Evolutionary conservation across 2,329 filamentous ascomycete species (phyloP).

Genomic region (Fusarium torulosum): DNA sequence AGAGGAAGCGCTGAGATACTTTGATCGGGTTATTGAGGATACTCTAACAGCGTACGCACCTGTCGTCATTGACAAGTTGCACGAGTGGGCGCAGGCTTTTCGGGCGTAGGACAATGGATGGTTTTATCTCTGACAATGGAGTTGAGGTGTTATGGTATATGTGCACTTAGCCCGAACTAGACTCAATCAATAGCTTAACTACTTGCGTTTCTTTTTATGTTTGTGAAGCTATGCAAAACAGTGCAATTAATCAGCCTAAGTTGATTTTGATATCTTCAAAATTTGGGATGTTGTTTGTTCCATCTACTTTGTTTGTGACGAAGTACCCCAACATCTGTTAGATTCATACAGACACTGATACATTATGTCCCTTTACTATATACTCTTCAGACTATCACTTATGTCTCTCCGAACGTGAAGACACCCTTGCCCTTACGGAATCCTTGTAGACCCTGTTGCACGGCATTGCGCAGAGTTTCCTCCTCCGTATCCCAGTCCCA

Average conservation of each 20-base stretch:
- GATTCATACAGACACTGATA: not conserved
- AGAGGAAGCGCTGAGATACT: conserved; percentile 89
- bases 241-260: not conserved
- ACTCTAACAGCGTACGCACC: conserved; percentile 90
- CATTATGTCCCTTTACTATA: not conserved
- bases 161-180: not conserved
- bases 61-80: conserved; percentile 93
- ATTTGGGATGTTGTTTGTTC: not conserved
- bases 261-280: not conserved
- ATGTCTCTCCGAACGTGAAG: conserved; percentile 80
- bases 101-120: conserved; percentile 66
- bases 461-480: conserved; percentile 75
- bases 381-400: conserved; percentile 4
- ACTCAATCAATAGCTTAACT: not conserved
- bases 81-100: conserved; percentile 93
- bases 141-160: conserved; percentile 6
- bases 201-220: not conserved
- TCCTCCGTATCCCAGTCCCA: conserved; percentile 88
- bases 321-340: not conserved
- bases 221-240: not conserved
- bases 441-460: conserved; percentile 85
- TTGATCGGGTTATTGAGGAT: conserved; percentile 91
- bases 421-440: conserved; percentile 91
- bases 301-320: not conserved
- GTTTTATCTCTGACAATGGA: not conserved